Evolutionary conservation across 306 rosid genomes (phyloP), one percentile per base, ranked within the genome.

Genomic region (Arachis hypogaea): DNA sequence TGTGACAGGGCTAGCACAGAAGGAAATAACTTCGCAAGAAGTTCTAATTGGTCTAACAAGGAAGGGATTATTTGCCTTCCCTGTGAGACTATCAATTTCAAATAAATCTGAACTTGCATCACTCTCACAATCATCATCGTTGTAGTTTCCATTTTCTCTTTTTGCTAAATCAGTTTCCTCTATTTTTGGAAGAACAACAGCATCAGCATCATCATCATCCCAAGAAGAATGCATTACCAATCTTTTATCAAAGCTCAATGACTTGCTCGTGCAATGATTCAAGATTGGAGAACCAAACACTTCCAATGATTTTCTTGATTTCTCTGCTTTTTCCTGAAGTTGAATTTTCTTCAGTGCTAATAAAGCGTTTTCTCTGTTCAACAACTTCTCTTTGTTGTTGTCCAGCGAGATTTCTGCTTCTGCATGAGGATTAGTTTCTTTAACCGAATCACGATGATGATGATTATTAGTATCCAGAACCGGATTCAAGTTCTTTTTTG

Each of bases 71-170:
- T 81, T 82, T 9, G 82, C 66, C 65, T 84, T 91, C 0, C 83
- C 85, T 3, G 89, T 83, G 66, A 95, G 57, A 59, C 92, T 88
- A 68, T 88, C 98, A 12, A 95, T 87, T 86, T 95, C 99, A 62
- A 95, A 95, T 9, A 95, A 80, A 67, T 95, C 99, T 51, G 99
- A 95, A 80, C 99, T 95, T 70, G 93, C 92, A 83, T 95, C 99
- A 72, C 98, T 95, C 30, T 63, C 93, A 12, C 72, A 82, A 52
- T 95, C 96, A 12, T 71, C 83, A 52, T 95, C 96, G 40, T 91
- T 80, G 73, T 75, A 73, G 67, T 57, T 58, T 59, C 78, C 84
- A 42, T 77, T 82, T 33, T 74, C 49, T 8, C 57, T 75, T 41
- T 62, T 73, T 16, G 81, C 71, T n/a, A 81, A 76, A 50, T 71